These are phyloP conservation scores for Yarrowia galli DNA, from an alignment of 1,139 yeast species.

Conservation along the genomic window DNA sequence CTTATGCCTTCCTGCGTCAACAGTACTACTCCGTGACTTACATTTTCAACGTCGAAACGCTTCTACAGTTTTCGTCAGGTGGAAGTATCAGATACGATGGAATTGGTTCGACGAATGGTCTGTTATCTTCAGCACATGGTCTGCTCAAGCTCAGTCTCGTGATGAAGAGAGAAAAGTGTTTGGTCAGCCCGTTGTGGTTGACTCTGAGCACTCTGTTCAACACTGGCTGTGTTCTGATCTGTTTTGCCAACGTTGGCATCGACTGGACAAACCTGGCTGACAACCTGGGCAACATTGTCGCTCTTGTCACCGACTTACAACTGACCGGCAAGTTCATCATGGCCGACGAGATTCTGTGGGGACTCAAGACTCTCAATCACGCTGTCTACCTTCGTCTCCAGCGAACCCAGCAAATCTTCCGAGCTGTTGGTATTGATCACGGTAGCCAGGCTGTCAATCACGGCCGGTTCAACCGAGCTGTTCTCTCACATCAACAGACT, in stretches of 20 bases:
- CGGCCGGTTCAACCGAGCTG: conserved; percentile 37
- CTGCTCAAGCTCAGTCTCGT: conserved; percentile 43
- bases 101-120: conserved; percentile 43
- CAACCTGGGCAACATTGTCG: conserved; percentile 46
- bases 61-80: conserved; percentile 25
- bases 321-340: conserved; percentile 59
- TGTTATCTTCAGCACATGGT: conserved; percentile 51
- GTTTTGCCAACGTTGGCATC: conserved; percentile 57
- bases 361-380: conserved; percentile 63
- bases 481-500: conserved; percentile 11
- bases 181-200: conserved; percentile 63
- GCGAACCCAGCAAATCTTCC: conserved; percentile 54
- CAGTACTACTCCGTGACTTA: conserved; percentile 20
- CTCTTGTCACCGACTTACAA: conserved; percentile 52
- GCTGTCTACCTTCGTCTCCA: conserved; percentile 58
- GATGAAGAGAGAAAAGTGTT: conserved; percentile 41
- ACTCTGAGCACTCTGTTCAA: conserved; percentile 58
- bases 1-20: conserved; percentile 39
- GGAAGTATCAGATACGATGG: conserved; percentile 29
- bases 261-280: conserved; percentile 44
- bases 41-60: conserved; percentile 32
- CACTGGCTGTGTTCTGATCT: conserved; percentile 57
- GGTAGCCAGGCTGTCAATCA: conserved; percentile 64
- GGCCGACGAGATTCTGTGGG: conserved; percentile 73
- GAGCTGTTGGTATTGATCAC: conserved; percentile 60